Conservation (phyloP, 192 early-diverging fungal species). For the Coemansia sp. region DNA sequence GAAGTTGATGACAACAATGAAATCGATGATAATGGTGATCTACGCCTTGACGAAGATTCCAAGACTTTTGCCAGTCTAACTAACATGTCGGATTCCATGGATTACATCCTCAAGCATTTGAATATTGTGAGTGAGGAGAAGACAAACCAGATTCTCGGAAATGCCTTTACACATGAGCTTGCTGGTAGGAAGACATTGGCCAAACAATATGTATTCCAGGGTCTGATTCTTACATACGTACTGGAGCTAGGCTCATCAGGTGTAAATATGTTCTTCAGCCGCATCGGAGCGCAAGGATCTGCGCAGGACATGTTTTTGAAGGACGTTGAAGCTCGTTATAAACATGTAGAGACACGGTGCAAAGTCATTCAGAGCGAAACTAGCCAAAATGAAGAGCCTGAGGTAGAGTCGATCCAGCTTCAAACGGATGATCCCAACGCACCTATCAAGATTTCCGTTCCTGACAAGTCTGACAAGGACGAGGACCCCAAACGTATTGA, state of each 20-base stretch:
- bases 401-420: conserved; percentile 68
- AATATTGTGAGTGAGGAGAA: conserved; percentile 67
- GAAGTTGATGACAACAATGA: conserved; percentile 56
- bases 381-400: conserved; percentile 38
- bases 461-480: conserved; percentile 49
- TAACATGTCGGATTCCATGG: conserved; percentile 60
- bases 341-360: conserved; percentile 76
- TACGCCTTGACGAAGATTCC: conserved; percentile 56
- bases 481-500: conserved; percentile 62
- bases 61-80: conserved; percentile 61
- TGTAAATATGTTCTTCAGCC: conserved; percentile 77
- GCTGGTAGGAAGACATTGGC: conserved; percentile 66
- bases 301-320: conserved; percentile 79
- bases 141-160: conserved; percentile 80
- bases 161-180: conserved; percentile 78
- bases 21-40: conserved; percentile 60
- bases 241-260: conserved; percentile 80
- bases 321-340: conserved; percentile 85
- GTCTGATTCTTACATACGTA: conserved; percentile 83
- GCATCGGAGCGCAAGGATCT: conserved; percentile 55
- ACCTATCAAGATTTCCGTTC: conserved; percentile 67
- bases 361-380: conserved; percentile 61
- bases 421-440: conserved; percentile 71
- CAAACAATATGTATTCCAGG: conserved; percentile 76
- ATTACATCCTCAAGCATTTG: conserved; percentile 69